Evolutionary conservation across 2,329 filamentous ascomycete species (phyloP).

Genomic region (Sclerotinia subarctica): DNA sequence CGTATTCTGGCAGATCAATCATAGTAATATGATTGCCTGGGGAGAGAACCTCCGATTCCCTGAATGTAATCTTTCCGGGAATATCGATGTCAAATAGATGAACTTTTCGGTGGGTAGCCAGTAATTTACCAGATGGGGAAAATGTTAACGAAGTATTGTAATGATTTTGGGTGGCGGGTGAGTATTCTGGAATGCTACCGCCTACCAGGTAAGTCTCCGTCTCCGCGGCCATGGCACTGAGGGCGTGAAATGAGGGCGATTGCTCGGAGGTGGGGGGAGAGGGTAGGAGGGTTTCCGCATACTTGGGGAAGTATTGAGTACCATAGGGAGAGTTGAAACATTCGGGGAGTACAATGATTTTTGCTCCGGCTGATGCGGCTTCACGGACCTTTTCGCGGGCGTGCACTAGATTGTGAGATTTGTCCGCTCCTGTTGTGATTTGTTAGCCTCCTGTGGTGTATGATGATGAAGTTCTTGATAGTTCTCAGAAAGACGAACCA

Average conservation of each 20-base stretch:
- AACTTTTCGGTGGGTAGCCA: constrained; percentile 89
- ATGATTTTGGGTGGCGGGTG: constrained; percentile 60
- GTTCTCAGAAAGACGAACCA: constrained; percentile 44
- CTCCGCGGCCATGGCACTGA: constrained; percentile 75
- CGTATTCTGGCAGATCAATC: constrained; percentile 83
- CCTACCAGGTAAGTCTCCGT: constrained; percentile 79
- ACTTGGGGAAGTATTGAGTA: constrained; percentile 82
- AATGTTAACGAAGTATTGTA: constrained; percentile 93
- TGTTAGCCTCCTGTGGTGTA: constrained; percentile 34
- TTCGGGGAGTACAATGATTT: constrained; percentile 89
- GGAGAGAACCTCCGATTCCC: constrained; percentile 83
- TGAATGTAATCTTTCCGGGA: constrained; percentile 88
- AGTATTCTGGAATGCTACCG: constrained; percentile 86
- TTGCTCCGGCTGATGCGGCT: constrained; percentile 72
- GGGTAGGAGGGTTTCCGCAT: constrained; percentile 83
- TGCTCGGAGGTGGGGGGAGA: constrained; percentile 67
- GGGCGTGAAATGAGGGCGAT: constrained; percentile 81
- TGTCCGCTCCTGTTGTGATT: constrained; percentile 62
- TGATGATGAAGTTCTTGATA: constrained; percentile 6
- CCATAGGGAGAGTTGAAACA: constrained; percentile 99
- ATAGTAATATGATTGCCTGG: constrained; percentile 83
- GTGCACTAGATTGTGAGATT: constrained; percentile 75
- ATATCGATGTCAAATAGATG: constrained; percentile 99
- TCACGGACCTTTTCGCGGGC: constrained; percentile 80
- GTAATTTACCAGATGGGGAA: constrained; percentile 68